Base-by-base conservation (phyloP, 805 yeast species). In the Dipodascopsis tothii region DNA sequence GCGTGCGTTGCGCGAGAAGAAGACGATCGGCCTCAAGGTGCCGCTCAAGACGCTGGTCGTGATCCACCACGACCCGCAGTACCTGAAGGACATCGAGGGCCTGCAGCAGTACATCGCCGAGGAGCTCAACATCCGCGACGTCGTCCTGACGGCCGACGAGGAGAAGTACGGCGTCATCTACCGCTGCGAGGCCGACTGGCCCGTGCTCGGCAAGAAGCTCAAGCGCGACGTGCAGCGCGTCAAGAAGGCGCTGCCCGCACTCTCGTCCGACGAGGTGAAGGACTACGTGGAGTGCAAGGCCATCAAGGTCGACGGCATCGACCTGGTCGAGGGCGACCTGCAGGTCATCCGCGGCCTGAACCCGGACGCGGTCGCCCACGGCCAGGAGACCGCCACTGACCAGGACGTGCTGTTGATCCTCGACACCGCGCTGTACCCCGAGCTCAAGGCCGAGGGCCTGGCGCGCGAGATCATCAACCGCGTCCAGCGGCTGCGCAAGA, bases 151-250 rank as follows among this genome's bases (percentile, higher is more conserved):
- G 18, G 73, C 84, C 20, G 96, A 92, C 61, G 99, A 92, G 70
- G 80, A 73, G 56, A 80, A 81, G 61, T 90, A 88, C 62, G 92
- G 88, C 58, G 97, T 92, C 50, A 84, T 81, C 63, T 90, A 88
- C 72, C 78, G 75, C 52, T 96, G 90, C 35, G 94, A 84, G 65
- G 98, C 98, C 39, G 99, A 92, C 71, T 92, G 99, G 98, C 95
- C 97, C 46, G 85, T 87, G 18, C 75, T 92, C 56, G 99, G 99
- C 70, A 92, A 90, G 75, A 92, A 92, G 69, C 77, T 92, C 67
- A 90, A 87, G 78, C 80, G 81, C 63, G 97, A 88, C 58, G 94
- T 84, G 50, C 86, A 84, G 70, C 81, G 78, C 65, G 98, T 92
- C 48, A 94, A 90, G 74, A 94, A 81, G 60, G 97, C 94, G 16